A percentile compares a stretch with the other conserved stretches of the same genome.
phyloP scores from a whole-genome alignment of 768 basidiomycete genomes.

The Naematelia encephala region DNA sequence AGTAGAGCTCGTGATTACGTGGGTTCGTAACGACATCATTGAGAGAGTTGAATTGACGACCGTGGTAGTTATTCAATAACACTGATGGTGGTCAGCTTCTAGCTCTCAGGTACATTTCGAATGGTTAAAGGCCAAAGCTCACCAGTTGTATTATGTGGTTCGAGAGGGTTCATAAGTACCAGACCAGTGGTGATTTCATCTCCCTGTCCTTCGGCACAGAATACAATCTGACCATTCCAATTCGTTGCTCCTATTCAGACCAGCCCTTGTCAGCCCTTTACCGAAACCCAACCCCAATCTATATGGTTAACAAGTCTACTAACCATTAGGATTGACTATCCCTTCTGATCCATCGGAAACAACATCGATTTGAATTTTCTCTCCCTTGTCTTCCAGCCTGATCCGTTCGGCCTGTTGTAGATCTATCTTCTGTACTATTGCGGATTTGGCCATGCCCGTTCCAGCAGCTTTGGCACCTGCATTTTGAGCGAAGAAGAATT shows the following conservation, averaged over 20 bases:
- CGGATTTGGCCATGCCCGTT: constrained; percentile 65
- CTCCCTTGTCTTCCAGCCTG: constrained; percentile 15
- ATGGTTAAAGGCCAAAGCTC: constrained; percentile 1
- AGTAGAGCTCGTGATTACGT: constrained; percentile 64
- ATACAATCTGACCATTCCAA: constrained; percentile 60
- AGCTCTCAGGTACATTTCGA: constrained; percentile 1
- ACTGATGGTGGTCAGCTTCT: constrained; percentile 13
- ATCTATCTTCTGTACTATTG: constrained; percentile 62
- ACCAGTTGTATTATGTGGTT: constrained; percentile 63
- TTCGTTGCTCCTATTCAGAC: constrained; percentile 56
- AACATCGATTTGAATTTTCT: constrained; percentile 47
- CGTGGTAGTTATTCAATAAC: constrained; percentile 72
- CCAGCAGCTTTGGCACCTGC: constrained; percentile 65
- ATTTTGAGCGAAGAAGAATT: constrained; percentile 70
- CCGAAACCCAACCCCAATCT: too few relatives aligned
- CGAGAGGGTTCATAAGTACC: constrained; percentile 62
- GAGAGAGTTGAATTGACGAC: constrained; percentile 75
- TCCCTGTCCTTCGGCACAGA: constrained; percentile 67
- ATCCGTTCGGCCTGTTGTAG: constrained; percentile 57
- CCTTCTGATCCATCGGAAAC: constrained; percentile 14
- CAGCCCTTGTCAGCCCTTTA: too few relatives aligned
- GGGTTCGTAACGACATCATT: constrained; percentile 76
- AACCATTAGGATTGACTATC: constrained; percentile 54
- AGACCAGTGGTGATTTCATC: constrained; percentile 60
- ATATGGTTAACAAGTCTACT: too few relatives aligned